Conservation (phyloP, 2,329 filamentous ascomycete species). For the Ascocoryne sarcoides region DNA sequence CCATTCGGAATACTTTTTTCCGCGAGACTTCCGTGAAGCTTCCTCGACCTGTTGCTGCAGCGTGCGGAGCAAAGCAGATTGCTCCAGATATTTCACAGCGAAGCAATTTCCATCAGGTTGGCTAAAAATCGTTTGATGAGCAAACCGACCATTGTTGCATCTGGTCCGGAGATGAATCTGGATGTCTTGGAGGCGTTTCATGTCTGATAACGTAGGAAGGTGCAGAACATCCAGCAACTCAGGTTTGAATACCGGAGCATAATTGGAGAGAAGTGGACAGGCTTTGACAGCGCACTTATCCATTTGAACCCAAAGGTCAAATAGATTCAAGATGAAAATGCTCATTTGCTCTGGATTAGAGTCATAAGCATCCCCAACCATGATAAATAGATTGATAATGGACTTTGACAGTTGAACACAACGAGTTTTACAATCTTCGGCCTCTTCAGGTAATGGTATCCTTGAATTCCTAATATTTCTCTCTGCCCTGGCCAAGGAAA, state of each 20-base stretch:
- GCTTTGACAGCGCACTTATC: conserved; percentile 37
- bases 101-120: conserved; percentile 32
- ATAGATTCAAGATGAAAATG: conserved; percentile 40
- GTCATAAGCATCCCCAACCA: conserved; percentile 32
- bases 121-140: conserved; percentile 38
- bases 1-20: conserved; percentile 34
- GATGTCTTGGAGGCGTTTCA: conserved; percentile 41
- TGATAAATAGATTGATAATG: conserved; percentile 31
- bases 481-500: conserved; percentile 16
- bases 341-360: conserved; percentile 42
- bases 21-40: conserved; percentile 23
- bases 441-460: conserved; percentile 2
- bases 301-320: conserved; percentile 50
- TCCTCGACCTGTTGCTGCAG: conserved; percentile 31
- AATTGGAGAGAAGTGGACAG: conserved; percentile 42
- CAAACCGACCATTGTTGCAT: conserved; percentile 13
- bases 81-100: conserved; percentile 8
- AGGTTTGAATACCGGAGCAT: conserved; percentile 41
- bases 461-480: conserved; percentile 13
- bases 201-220: conserved; percentile 36
- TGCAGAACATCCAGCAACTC: conserved; percentile 47
- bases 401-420: conserved; percentile 28
- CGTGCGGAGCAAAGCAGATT: conserved; percentile 16
- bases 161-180: conserved; percentile 41
- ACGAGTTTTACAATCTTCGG: conserved; percentile 5